Evolutionary conservation across 1,284 basidiomycete species (phyloP).

Genomic region (Somion occarium): DNA sequence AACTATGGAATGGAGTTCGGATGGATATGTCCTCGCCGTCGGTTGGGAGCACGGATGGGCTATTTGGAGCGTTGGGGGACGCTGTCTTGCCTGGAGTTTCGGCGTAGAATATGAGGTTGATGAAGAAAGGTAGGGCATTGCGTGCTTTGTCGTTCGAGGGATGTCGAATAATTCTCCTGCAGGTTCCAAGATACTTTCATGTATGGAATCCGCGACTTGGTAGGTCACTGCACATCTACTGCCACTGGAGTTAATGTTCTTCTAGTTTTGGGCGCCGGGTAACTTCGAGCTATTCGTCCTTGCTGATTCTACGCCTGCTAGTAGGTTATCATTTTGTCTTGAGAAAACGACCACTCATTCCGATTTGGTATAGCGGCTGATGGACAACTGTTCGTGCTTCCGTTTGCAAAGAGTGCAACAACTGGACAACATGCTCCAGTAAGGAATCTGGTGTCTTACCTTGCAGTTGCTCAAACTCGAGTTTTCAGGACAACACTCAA

Average conservation of each 20-base stretch:
- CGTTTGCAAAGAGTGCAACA: constrained; percentile 94
- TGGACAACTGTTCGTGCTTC: constrained; percentile 78
- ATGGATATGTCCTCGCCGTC: constrained; percentile 96
- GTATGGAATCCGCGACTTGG: constrained; percentile 68
- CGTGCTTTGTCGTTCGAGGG: neutral
- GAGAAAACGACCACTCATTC: neutral
- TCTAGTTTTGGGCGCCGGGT: constrained; percentile 86
- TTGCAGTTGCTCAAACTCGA: neutral
- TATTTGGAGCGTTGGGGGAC: constrained; percentile 87
- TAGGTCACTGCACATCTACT: constrained; percentile 28
- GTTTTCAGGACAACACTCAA: constrained; percentile 77
- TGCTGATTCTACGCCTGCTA: constrained; percentile 41
- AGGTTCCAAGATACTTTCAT: constrained; percentile 85
- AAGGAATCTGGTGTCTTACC: constrained; percentile 15
- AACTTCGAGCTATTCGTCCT: constrained; percentile 84
- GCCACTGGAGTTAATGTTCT: neutral
- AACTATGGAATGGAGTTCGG: constrained; percentile 86
- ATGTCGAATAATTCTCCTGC: neutral
- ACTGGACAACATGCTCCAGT: constrained; percentile 91
- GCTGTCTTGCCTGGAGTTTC: constrained; percentile 75
- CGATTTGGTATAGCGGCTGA: constrained; percentile 39
- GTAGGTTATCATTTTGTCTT: constrained; percentile 31
- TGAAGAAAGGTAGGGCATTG: constrained; percentile 39
- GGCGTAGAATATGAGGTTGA: constrained; percentile 66
- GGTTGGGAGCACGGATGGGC: constrained; percentile 91